A percentile compares a stretch with the other conserved stretches of the same genome.
These are phyloP conservation scores for Aphanomyces stellatus DNA, from an alignment of 352 stramenopile genomes.

Conservation along the genomic window DNA sequence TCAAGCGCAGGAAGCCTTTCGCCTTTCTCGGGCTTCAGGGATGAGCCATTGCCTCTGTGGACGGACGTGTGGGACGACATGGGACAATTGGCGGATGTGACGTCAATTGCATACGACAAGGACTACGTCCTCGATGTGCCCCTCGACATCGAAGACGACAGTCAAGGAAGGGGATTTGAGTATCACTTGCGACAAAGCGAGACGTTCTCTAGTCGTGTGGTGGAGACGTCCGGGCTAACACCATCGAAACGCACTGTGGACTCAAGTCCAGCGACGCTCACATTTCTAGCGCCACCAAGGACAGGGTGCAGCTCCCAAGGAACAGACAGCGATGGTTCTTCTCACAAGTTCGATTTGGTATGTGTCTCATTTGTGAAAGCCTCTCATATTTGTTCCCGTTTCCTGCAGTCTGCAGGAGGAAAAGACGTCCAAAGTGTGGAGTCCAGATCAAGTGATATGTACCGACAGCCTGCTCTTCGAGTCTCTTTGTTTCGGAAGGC, in stretches of 20 bases:
- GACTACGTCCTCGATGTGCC: background rate
- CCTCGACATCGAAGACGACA: background rate
- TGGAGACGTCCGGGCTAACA: background rate
- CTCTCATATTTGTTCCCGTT: too few species aligned
- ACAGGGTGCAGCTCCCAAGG: background rate
- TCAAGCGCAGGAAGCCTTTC: background rate
- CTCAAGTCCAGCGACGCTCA: too few species aligned
- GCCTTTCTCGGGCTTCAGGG: background rate
- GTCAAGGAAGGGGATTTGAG: background rate
- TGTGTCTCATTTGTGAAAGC: too few species aligned
- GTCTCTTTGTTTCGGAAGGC: background rate
- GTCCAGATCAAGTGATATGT: background rate
- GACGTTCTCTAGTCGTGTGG: background rate
- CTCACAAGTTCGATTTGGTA: background rate
- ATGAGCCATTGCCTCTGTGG: background rate
- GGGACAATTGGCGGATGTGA: background rate
- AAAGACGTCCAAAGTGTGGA: background rate
- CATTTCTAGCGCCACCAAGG: too few species aligned
- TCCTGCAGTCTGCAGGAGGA: background rate
- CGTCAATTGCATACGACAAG: background rate
- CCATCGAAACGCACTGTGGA: too few species aligned
- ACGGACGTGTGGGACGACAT: conserved; percentile 1
- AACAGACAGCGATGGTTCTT: background rate
- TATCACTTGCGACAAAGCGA: background rate
- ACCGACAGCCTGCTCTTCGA: background rate